A percentile compares a stretch with the other conserved stretches of the same genome.
These are phyloP conservation scores for Fusarium solani-melongenae DNA, from an alignment of 2,329 filamentous ascomycete genomes.

Conservation along the genomic window DNA sequence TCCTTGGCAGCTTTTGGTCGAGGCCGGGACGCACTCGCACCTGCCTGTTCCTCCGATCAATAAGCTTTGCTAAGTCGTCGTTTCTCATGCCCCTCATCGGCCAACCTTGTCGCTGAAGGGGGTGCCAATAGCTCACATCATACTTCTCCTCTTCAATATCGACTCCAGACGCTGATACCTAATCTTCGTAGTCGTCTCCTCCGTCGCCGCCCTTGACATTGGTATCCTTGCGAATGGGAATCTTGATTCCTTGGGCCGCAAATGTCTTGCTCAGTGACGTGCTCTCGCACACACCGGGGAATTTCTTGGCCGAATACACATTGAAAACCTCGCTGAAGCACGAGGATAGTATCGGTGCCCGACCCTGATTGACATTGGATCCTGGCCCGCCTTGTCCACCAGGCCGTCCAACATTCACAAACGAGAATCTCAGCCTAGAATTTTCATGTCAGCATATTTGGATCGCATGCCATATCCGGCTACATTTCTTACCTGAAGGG, in stretches of 20 bases:
- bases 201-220: slow-evolving; percentile 63
- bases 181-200: slow-evolving; percentile 60
- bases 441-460: slow-evolving; percentile 26
- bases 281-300: slow-evolving; percentile 95
- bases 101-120: background rate
- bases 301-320: slow-evolving; percentile 97
- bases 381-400: slow-evolving; percentile 52
- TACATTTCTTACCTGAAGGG: slow-evolving; percentile 76
- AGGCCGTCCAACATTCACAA: slow-evolving; percentile 81
- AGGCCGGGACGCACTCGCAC: background rate
- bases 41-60: background rate
- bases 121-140: background rate
- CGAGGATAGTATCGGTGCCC: slow-evolving; percentile 84
- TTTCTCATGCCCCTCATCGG: background rate
- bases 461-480: background rate
- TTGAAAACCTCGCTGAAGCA: slow-evolving; percentile 91
- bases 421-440: slow-evolving; percentile 72
- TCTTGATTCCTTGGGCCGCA: slow-evolving; percentile 94
- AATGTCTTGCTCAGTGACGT: slow-evolving; percentile 93
- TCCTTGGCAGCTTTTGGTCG: background rate
- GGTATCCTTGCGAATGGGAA: slow-evolving; percentile 92
- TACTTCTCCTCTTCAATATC: background rate
- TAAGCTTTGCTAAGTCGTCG: background rate
- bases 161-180: slow-evolving; percentile 6
- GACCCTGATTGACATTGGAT: slow-evolving; percentile 74